These are phyloP conservation scores for Durotheca rogersii DNA, from an alignment of 495 filamentous ascomycete genomes.

Conservation along the genomic window DNA sequence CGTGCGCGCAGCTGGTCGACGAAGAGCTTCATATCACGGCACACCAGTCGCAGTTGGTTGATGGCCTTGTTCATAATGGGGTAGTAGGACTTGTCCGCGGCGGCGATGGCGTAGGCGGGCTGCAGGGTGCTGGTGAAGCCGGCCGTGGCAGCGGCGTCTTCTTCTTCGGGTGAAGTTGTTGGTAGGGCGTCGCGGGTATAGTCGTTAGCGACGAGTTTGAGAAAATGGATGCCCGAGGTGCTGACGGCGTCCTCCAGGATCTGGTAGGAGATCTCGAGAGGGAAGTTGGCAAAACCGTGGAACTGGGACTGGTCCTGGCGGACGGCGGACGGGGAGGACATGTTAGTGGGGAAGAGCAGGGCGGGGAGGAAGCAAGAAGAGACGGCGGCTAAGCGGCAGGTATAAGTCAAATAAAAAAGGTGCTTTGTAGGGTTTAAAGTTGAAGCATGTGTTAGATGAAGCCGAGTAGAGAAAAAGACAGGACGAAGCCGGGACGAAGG, in stretches of 20 bases:
- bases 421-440: too few species aligned
- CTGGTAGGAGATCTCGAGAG: constrained; percentile 31
- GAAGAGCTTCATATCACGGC: constrained; percentile 24
- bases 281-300: constrained; percentile 23
- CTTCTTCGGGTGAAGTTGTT: not conserved
- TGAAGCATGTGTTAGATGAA: too few species aligned
- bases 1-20: constrained; percentile 20
- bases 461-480: too few species aligned
- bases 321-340: constrained; percentile 11
- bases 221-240: constrained; percentile 36
- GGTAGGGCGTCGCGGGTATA: not conserved
- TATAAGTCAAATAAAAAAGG: too few species aligned
- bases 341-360: not conserved
- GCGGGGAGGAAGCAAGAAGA: not conserved
- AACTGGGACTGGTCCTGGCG: constrained; percentile 23
- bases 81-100: constrained; percentile 34
- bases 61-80: constrained; percentile 28
- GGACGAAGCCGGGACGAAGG: too few species aligned
- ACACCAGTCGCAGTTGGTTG: constrained; percentile 19
- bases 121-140: constrained; percentile 20
- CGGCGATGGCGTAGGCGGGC: constrained; percentile 19
- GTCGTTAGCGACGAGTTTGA: constrained; percentile 26
- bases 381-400: not conserved
- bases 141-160: constrained; percentile 4
- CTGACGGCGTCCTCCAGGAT: constrained; percentile 33